Conservation (phyloP, 2,329 filamentous ascomycete genomes). For the Beauveria medogensis region DNA sequence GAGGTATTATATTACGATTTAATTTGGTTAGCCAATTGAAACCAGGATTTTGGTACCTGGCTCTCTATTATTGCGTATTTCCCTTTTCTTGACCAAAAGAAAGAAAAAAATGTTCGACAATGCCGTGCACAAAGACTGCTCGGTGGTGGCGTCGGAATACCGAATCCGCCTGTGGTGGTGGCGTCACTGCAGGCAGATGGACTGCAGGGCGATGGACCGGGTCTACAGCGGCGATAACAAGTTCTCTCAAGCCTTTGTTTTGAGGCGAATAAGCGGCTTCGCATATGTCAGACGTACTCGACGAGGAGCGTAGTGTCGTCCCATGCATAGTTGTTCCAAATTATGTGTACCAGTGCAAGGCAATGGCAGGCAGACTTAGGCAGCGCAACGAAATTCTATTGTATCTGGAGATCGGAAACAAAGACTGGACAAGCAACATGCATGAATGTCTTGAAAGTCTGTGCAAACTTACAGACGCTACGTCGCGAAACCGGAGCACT, state of each 20-base stretch:
- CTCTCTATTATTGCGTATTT: too few relatives aligned
- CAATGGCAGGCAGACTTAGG: background rate
- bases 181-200: background rate
- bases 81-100: background rate
- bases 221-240: background rate
- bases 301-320: background rate
- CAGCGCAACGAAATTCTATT: background rate
- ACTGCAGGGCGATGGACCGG: background rate
- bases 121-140: background rate
- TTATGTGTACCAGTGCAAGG: background rate
- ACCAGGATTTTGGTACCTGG: too few relatives aligned
- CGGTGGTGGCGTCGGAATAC: background rate
- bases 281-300: background rate
- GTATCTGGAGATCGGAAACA: too few relatives aligned
- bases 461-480: background rate
- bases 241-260: background rate
- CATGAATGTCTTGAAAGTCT: background rate
- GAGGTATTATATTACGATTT: too few relatives aligned
- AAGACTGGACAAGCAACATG: too few relatives aligned
- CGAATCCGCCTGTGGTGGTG: background rate
- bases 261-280: background rate
- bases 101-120: background rate
- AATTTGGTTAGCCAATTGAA: too few relatives aligned
- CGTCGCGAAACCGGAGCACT: background rate
- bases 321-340: background rate